A percentile compares a stretch with the other conserved stretches of the same genome.
These are phyloP conservation scores for Setaria viridis DNA, from an alignment of 202 grass and related monocot genomes.

Conservation along the genomic window DNA sequence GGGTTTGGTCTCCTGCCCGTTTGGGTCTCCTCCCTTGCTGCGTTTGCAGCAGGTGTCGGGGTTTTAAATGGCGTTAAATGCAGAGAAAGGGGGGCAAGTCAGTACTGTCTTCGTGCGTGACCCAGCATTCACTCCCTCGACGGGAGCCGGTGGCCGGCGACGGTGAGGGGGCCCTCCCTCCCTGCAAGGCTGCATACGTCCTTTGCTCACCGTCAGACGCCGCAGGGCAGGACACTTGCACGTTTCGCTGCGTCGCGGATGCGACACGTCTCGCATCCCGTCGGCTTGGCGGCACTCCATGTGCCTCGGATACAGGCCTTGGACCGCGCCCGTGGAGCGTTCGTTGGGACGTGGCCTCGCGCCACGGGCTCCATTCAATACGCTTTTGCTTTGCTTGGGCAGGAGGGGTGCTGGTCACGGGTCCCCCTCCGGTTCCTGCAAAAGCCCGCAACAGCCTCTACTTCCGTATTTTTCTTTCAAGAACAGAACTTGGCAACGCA, in stretches of 20 bases:
- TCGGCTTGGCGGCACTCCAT: constrained; percentile 23
- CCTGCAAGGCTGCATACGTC: neutral
- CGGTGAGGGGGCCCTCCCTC: neutral
- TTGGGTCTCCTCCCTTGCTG: neutral
- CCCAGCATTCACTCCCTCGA: neutral
- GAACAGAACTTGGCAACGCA: neutral
- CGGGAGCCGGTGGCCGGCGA: neutral
- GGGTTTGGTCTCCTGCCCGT: neutral
- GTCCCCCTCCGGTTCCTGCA: constrained; percentile 22
- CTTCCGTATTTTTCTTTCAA: neutral
- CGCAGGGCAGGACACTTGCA: constrained; percentile 35
- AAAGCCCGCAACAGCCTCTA: neutral
- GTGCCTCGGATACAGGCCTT: constrained; percentile 37
- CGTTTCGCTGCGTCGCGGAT: constrained; percentile 17
- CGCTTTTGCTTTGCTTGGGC: neutral
- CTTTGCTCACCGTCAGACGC: neutral
- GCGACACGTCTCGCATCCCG: constrained; percentile 34
- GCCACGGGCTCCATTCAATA: constrained; percentile 22
- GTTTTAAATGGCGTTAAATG: neutral
- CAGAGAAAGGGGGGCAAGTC: neutral
- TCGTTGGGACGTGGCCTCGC: neutral
- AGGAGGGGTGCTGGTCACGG: neutral
- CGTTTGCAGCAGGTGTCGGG: neutral
- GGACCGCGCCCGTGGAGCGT: neutral
- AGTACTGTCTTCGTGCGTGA: neutral